Evolutionary conservation across 495 filamentous ascomycete species (phyloP), one percentile per base, ranked within the genome.

Genomic region (Daldinia caldariorum): DNA sequence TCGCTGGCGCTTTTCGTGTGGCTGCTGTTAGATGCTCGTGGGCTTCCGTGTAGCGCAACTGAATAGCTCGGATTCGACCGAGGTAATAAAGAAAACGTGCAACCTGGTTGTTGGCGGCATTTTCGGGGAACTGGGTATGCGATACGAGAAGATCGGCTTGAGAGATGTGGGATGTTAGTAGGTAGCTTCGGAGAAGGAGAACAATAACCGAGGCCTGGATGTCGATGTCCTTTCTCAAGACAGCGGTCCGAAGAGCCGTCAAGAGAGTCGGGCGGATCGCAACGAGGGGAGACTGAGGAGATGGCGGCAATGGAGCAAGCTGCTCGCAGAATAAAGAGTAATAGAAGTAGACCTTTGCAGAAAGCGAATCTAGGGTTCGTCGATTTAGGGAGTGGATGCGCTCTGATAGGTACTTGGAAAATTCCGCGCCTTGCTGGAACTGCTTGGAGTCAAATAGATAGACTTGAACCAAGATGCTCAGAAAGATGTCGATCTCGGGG

Each of bases 261-360:
- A 99, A 87, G 38, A 99, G 86, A 64, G 89, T 88, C 45, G 94
- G 92, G 41, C 96, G 92, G 75, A 97, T 95, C 18, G 86, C 85
- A 31, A 95, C 90, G 75, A 96, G 87, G 2, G 92, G 88, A 14
- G 94, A 92, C 66, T 90, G 88, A 16, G 92, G 90, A 20, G 93
- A 95, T 14, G 95, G 94, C 61, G 96, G 92, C 22, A 94, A 85
- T 12, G 94, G 94, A 58, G 88, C 86, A 49, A 94, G 86, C 79
- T 94, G 89, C 84, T 99, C 95, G 79, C 89, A 91, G 84, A 97
- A 97, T 61, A 98, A 83, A 51, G 91, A 92, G 79, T 92, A 97
- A 83, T 99, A 99, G 80, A 97, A 98, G 85, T 98, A 99, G 61
- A 95, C 92, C 77, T 94, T 94, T 43, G 95, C 93, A 55, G 94